phyloP scores from a whole-genome alignment of 2,329 filamentous ascomycete genomes.

The Botryotinia calthae region DNA sequence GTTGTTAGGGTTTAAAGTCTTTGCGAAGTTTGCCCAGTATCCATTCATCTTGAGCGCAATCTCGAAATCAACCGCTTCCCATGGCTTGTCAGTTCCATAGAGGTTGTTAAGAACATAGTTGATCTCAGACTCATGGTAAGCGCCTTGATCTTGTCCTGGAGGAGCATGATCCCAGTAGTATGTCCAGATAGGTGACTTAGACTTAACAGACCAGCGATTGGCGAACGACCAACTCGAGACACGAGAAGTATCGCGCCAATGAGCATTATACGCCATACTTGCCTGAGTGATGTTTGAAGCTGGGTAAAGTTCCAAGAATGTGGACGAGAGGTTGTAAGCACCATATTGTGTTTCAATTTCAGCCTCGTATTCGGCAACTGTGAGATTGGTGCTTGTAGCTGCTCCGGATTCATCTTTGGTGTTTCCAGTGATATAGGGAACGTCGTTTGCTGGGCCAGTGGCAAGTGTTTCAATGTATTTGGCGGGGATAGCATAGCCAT shows the following conservation, averaged over 20 bases:
- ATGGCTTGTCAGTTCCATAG: conserved; percentile 29
- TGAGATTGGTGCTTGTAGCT: conserved; percentile 39
- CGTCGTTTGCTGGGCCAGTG: conserved; percentile 38
- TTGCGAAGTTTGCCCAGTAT: conserved; percentile 73
- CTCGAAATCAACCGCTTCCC: conserved; percentile 33
- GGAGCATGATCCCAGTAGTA: conserved; percentile 39
- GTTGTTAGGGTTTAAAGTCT: conserved; percentile 62
- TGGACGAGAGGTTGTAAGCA: conserved; percentile 13
- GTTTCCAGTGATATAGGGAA: conserved; percentile 42
- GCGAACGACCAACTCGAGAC: conserved; percentile 35
- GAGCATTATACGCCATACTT: conserved; percentile 29
- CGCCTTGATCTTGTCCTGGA: conserved; percentile 29
- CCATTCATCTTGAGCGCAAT: conserved; percentile 48
- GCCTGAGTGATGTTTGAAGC: conserved; percentile 30
- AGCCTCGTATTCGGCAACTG: conserved; percentile 33
- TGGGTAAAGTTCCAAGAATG: conserved; percentile 33
- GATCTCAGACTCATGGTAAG: conserved; percentile 38
- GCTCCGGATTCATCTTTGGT: conserved; percentile 23
- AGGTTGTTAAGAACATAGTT: conserved; percentile 40
- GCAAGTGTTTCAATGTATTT: conserved; percentile 17
- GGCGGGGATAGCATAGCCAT: conserved; percentile 33
- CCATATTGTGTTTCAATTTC: conserved; percentile 24
- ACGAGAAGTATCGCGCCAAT: conserved; percentile 33
- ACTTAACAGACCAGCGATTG: conserved; percentile 31
- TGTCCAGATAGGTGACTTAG: conserved; percentile 33